A percentile compares a stretch with the other conserved stretches of the same genome.
Conservation (phyloP, 2,329 filamentous ascomycete genomes). For the Paracorniculantispora psalliotae region DNA sequence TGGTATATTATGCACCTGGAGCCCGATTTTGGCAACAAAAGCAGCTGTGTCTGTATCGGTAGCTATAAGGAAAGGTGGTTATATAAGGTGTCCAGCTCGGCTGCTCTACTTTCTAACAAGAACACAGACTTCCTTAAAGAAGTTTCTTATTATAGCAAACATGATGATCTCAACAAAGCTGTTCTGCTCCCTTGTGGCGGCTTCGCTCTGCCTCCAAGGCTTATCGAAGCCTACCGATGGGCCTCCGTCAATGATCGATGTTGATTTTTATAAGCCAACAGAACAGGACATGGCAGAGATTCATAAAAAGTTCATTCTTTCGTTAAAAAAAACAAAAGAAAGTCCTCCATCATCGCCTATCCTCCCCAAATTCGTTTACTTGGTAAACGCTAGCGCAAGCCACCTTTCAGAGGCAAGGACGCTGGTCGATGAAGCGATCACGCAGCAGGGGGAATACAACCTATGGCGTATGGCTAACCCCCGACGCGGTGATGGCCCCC, state of each 20-base stretch:
- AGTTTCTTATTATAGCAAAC: too few relatives aligned
- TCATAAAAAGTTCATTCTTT: not conserved
- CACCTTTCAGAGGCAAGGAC: not conserved
- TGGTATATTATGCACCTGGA: too few relatives aligned
- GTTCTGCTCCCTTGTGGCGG: not conserved
- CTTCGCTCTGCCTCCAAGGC: not conserved
- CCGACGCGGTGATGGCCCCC: not conserved
- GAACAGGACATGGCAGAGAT: not conserved
- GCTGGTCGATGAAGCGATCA: not conserved
- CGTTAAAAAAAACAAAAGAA: not conserved
- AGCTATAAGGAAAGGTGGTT: too few relatives aligned
- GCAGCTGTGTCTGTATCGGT: too few relatives aligned
- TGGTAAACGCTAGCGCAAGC: not conserved
- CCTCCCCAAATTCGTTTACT: not conserved
- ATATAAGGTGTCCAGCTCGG: too few relatives aligned
- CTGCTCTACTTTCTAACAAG: too few relatives aligned
- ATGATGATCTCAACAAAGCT: not conserved
- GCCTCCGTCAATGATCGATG: not conserved
- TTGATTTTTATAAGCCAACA: not conserved
- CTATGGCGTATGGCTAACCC: not conserved
- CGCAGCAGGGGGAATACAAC: not conserved
- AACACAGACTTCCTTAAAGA: too few relatives aligned
- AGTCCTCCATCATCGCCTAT: not conserved
- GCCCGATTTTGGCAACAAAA: too few relatives aligned
- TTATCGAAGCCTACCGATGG: not conserved